Percentiles rank a stretch among this genome's conserved stretches.
phyloP scores from a whole-genome alignment of 805 yeast species.

The Blastobotrys terrestris region DNA sequence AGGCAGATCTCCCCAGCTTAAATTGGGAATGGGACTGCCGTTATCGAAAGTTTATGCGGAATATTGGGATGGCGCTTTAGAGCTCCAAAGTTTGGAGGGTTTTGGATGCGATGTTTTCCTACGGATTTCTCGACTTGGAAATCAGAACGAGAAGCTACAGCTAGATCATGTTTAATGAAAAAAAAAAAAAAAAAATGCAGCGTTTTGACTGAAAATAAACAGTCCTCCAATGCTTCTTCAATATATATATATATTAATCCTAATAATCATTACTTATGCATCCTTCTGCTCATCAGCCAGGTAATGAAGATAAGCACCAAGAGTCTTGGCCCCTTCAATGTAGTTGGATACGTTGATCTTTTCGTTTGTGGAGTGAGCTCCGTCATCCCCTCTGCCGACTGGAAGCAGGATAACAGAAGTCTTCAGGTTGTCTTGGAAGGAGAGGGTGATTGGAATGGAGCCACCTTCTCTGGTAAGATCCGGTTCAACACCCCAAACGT shows the following conservation, averaged over 20 bases:
- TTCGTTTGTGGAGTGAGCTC: conserved; percentile 97
- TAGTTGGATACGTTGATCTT: conserved; percentile 84
- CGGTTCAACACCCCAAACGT: conserved; percentile 92
- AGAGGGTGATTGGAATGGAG: conserved; percentile 92
- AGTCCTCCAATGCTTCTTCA: too few species aligned
- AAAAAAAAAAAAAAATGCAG: too few species aligned
- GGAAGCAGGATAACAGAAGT: conserved; percentile 87
- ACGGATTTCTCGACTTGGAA: conserved; percentile 72
- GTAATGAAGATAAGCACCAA: conserved; percentile 90
- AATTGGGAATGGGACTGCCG: conserved; percentile 84
- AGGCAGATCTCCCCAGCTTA: conserved; percentile 65
- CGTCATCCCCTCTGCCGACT: conserved; percentile 98
- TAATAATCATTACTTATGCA: conserved; percentile 17
- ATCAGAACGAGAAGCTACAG: conserved; percentile 54
- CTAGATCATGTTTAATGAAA: conserved; percentile 63
- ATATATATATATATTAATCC: too few species aligned
- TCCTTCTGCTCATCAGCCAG: conserved; percentile 43
- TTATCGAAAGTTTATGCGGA: conserved; percentile 91
- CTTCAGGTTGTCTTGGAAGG: conserved; percentile 82
- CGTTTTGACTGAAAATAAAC: too few species aligned
- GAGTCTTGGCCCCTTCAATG: conserved; percentile 87
- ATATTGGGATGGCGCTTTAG: conserved; percentile 91
- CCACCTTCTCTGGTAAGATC: conserved; percentile 99
- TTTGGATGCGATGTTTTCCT: conserved; percentile 87
- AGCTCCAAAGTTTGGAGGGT: conserved; percentile 79